Conservation (phyloP, 805 yeast genomes). For the Saccharomycopsis sp. region DNA sequence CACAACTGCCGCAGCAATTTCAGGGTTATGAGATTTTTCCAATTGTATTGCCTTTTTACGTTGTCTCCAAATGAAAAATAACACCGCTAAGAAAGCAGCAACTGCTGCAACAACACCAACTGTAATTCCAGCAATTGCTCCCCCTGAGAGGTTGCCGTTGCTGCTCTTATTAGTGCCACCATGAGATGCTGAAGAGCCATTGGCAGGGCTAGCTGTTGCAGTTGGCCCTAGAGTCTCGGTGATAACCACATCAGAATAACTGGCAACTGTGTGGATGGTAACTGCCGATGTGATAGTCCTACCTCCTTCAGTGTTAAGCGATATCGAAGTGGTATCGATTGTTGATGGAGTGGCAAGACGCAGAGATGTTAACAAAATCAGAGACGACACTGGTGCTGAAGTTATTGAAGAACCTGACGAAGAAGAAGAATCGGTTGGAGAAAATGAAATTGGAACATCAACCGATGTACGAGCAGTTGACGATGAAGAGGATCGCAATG, state of each 20-base stretch:
- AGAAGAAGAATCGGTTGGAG: conserved; percentile 1
- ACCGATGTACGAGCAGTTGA: neutral
- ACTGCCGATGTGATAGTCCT: conserved; percentile 21
- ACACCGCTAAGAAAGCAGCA: conserved; percentile 11
- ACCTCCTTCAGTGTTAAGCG: conserved; percentile 16
- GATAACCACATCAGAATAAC: conserved; percentile 16
- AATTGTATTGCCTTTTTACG: conserved; percentile 17
- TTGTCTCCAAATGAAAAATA: conserved; percentile 20
- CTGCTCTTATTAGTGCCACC: neutral
- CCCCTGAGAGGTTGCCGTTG: conserved; percentile 4
- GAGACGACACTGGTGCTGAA: neutral
- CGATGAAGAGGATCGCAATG: neutral
- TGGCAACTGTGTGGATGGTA: conserved; percentile 12
- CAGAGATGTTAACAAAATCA: neutral
- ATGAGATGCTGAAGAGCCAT: neutral
- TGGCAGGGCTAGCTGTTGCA: conserved; percentile 2
- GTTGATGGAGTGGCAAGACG: conserved; percentile 15
- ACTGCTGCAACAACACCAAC: conserved; percentile 19
- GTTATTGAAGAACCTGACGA: neutral
- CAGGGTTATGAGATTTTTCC: conserved; percentile 19
- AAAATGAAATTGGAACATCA: conserved; percentile 2
- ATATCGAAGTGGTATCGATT: conserved; percentile 17
- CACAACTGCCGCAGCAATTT: conserved; percentile 20
- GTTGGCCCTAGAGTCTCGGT: conserved; percentile 10
- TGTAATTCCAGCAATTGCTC: conserved; percentile 21